phyloP scores from a whole-genome alignment of 2,329 filamentous ascomycete species.

The Colletotrichum sp. region DNA sequence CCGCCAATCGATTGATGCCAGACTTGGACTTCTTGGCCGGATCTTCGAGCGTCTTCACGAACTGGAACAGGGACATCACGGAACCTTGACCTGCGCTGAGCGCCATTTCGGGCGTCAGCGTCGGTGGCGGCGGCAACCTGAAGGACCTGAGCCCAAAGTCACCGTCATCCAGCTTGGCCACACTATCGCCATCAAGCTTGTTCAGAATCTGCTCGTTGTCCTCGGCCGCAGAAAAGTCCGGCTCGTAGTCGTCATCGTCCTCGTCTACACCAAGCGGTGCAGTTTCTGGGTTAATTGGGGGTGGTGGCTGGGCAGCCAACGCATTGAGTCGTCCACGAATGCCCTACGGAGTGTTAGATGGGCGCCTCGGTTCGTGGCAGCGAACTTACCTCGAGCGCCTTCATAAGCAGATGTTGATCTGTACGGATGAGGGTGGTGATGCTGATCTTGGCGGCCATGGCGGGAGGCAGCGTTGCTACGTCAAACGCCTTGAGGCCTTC shows the following conservation, averaged over 20 bases:
- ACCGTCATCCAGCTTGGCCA: constrained; percentile 52
- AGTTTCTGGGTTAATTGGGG: constrained; percentile 60
- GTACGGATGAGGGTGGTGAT: constrained; percentile 77
- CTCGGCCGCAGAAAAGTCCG: constrained; percentile 80
- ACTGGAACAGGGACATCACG: constrained; percentile 77
- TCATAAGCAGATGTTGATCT: constrained; percentile 70
- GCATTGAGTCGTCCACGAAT: constrained; percentile 56
- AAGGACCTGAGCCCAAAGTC: constrained; percentile 76
- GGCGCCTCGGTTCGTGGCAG: constrained; percentile 13
- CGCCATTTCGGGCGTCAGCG: constrained; percentile 73
- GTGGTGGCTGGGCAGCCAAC: constrained; percentile 49
- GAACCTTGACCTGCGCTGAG: constrained; percentile 77
- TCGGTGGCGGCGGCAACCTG: constrained; percentile 77
- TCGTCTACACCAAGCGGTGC: constrained; percentile 70
- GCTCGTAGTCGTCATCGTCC: constrained; percentile 88
- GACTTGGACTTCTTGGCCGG: constrained; percentile 65
- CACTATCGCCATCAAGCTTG: constrained; percentile 69
- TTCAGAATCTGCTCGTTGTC: constrained; percentile 80
- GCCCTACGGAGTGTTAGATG: constrained; percentile 38
- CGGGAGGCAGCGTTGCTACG: constrained; percentile 76
- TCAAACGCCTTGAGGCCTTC: constrained; percentile 79
- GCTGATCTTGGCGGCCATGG: constrained; percentile 81
- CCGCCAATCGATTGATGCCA: constrained; percentile 85
- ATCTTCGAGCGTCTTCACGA: constrained; percentile 77
- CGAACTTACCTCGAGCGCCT: constrained; percentile 72